Conservation (phyloP, 495 filamentous ascomycete genomes). For the Neurospora sp. region DNA sequence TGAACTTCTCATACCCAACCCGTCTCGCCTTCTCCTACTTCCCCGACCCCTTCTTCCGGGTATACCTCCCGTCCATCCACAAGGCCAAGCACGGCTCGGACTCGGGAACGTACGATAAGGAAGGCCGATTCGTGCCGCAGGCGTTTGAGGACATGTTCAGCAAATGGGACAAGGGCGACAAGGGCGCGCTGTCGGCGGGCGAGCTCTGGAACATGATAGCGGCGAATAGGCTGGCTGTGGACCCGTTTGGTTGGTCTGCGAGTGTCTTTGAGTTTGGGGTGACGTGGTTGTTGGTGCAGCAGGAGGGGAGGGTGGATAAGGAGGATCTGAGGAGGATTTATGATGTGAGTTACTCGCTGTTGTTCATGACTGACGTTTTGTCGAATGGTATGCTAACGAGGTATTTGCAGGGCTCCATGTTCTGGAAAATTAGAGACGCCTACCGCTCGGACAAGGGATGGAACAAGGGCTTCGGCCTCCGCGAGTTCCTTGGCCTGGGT, state of each 20-base stretch:
- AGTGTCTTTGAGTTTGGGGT: constrained; percentile 36
- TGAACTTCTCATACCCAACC: constrained; percentile 43
- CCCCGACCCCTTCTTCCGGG: constrained; percentile 33
- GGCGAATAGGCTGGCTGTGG: constrained; percentile 10
- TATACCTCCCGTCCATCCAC: constrained; percentile 40
- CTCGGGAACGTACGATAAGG: constrained; percentile 39
- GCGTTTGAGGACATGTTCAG: constrained; percentile 48
- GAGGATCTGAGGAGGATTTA: constrained; percentile 34
- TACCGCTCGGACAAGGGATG: constrained; percentile 12
- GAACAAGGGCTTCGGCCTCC: constrained; percentile 18
- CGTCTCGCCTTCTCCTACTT: constrained; percentile 30
- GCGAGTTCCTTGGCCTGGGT: constrained; percentile 1
- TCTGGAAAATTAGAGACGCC: constrained; percentile 21
- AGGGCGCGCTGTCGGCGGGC: constrained; percentile 4
- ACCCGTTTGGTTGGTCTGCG: constrained; percentile 18
- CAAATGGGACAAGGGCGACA: constrained; percentile 35
- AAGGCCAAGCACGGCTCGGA: constrained; percentile 50
- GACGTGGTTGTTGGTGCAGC: constrained; percentile 37
- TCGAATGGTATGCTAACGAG: not conserved
- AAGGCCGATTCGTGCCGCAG: constrained; percentile 45
- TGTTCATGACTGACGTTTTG: accelerated
- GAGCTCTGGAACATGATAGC: constrained; percentile 13
- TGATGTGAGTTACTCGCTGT: constrained; percentile 21
- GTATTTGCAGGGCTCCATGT: constrained; percentile 11
- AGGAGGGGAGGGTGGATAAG: constrained; percentile 35